phyloP scores from a whole-genome alignment of 225 moss, liverwort and hornwort species.

The Pleurozium schreberi region DNA sequence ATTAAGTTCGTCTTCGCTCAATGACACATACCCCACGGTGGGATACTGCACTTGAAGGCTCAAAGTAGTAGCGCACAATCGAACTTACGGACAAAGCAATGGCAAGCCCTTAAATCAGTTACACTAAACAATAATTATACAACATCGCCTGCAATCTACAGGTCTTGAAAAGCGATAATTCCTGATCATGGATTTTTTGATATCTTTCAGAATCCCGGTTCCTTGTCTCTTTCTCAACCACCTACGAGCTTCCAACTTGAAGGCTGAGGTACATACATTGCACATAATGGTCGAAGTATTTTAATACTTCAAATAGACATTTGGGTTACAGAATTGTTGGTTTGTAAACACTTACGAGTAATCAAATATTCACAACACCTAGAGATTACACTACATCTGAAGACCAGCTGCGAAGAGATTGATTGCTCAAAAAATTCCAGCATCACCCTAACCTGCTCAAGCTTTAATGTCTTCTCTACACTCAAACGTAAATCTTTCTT shows the following conservation, averaged over 20 bases:
- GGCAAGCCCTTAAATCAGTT: too few relatives aligned
- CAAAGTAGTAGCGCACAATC: too few relatives aligned
- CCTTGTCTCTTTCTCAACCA: not conserved
- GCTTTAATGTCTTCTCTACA: not conserved
- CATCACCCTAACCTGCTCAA: not conserved
- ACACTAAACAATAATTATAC: not conserved
- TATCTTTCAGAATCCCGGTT: not conserved
- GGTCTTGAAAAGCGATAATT: not conserved
- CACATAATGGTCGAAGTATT: not conserved
- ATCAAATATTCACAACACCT: not conserved
- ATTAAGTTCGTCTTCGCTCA: not conserved
- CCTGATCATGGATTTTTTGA: not conserved
- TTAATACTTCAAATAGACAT: not conserved
- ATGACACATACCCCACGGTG: too few relatives aligned
- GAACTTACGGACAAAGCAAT: too few relatives aligned
- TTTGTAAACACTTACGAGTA: not conserved
- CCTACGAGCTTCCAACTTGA: not conserved
- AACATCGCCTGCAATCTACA: not conserved
- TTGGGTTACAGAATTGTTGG: too few relatives aligned
- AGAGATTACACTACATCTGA: not conserved
- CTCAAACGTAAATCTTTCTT: not conserved
- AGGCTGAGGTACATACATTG: not conserved
- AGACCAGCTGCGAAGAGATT: not conserved
- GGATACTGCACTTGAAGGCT: too few relatives aligned
- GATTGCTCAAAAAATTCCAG: not conserved